Evolutionary conservation across 2,329 filamentous ascomycete genomes (phyloP).

Genomic region (Neurospora sp.): DNA sequence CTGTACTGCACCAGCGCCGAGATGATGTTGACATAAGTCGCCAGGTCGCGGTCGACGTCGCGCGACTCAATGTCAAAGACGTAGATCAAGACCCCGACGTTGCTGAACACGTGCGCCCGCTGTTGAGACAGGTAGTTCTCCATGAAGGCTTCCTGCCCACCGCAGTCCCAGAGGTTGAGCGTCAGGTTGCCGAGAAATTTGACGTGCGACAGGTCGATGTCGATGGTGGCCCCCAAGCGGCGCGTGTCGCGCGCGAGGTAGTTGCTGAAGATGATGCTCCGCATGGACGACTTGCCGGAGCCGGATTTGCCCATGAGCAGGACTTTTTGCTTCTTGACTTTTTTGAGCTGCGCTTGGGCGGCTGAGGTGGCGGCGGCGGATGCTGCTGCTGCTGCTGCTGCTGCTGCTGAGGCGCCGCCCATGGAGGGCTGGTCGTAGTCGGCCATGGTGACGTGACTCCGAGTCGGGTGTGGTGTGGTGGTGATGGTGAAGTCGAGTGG

Average conservation of each 20-base stretch:
- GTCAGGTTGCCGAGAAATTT: conserved; percentile 98
- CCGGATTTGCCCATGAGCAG: conserved; percentile 91
- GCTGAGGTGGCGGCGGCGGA: not conserved
- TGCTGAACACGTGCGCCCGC: conserved; percentile 90
- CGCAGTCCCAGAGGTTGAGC: conserved; percentile 97
- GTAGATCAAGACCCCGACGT: conserved; percentile 95
- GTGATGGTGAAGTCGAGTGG: not conserved
- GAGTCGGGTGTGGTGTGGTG: not conserved
- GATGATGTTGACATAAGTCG: conserved; percentile 87
- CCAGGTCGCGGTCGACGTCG: conserved; percentile 85
- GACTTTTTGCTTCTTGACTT: conserved; percentile 78
- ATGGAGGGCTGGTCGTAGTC: not conserved
- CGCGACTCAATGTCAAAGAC: conserved; percentile 97
- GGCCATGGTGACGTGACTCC: not conserved
- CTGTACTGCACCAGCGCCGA: conserved; percentile 81
- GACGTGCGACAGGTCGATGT: conserved; percentile 96
- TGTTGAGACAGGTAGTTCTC: conserved; percentile 96
- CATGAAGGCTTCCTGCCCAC: conserved; percentile 97
- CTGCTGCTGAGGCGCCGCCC: not conserved
- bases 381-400: not conserved
- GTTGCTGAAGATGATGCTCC: conserved; percentile 97
- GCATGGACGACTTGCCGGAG: conserved; percentile 96
- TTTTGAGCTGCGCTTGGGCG: conserved; percentile 34
- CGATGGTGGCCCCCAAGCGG: conserved; percentile 88
- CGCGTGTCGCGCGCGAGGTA: conserved; percentile 95